Percentiles rank a stretch among this genome's conserved stretches.
Evolutionary conservation across 371 early-diverging fungal species (phyloP).

Genomic region (Ordospora colligata): DNA sequence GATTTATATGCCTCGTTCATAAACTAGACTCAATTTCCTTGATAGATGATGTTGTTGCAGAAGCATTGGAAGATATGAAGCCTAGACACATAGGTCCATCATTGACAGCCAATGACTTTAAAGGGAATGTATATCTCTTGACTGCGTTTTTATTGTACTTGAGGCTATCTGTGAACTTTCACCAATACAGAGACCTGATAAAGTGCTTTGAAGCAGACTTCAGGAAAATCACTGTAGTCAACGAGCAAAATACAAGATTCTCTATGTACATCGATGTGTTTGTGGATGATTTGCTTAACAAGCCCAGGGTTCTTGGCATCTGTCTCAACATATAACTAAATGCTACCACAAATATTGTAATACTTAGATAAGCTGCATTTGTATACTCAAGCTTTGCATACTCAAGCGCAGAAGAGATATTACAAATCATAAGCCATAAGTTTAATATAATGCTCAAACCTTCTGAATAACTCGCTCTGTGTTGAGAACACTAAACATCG

Average conservation of each 20-base stretch:
- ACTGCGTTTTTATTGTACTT: neutral
- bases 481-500: neutral
- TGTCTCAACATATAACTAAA: neutral
- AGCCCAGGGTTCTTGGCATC: neutral
- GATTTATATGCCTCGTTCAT: neutral
- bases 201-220: neutral
- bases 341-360: no score
- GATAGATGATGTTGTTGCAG: neutral
- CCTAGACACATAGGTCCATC: neutral
- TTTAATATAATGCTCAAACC: neutral
- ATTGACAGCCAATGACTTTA: neutral
- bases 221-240: neutral
- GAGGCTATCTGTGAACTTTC: slow-evolving; percentile 10
- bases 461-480: slow-evolving; percentile 2
- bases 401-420: neutral
- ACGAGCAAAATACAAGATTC: neutral
- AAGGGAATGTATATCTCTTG: neutral
- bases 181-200: neutral
- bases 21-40: neutral
- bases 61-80: neutral
- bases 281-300: slow-evolving; percentile 9
- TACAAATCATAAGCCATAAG: neutral
- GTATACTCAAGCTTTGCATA: no score
- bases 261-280: slow-evolving; percentile 6
- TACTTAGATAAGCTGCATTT: no score